phyloP scores from a whole-genome alignment of 2,329 filamentous ascomycete genomes.

The Phaeosphaeriaceae sp. region DNA sequence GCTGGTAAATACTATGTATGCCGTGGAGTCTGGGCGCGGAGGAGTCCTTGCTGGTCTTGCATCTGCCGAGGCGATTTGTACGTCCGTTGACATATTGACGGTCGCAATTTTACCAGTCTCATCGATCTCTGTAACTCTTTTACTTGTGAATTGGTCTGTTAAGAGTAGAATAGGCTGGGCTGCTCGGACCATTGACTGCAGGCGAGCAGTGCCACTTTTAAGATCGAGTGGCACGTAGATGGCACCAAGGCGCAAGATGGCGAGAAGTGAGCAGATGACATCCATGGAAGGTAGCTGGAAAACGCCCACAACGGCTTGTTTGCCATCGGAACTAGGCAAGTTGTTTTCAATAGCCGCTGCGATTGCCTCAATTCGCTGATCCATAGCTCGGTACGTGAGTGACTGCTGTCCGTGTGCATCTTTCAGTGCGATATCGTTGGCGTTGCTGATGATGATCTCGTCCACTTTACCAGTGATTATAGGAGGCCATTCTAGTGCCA shows the following conservation, averaged over 20 bases:
- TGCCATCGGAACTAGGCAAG: background rate
- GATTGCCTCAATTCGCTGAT: conserved; percentile 44
- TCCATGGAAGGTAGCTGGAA: conserved; percentile 50
- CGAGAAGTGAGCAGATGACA: conserved; percentile 27
- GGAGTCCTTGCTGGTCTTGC: background rate
- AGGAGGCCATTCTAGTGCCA: conserved; percentile 37
- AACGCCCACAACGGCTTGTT: conserved; percentile 45
- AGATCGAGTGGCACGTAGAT: conserved; percentile 27
- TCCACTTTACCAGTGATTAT: conserved; percentile 49
- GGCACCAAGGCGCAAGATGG: conserved; percentile 16
- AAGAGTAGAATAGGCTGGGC: conserved; percentile 11
- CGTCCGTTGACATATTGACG: conserved; percentile 6
- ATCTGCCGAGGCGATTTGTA: background rate
- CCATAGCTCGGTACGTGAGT: conserved; percentile 49
- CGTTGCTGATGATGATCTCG: conserved; percentile 33
- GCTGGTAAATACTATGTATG: conserved; percentile 66
- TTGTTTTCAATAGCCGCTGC: conserved; percentile 21
- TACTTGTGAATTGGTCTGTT: background rate
- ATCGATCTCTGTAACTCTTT: background rate
- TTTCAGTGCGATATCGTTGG: conserved; percentile 33
- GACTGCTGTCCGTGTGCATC: conserved; percentile 26
- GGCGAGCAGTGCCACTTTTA: conserved; percentile 2
- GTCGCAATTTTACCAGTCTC: background rate
- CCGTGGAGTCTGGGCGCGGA: conserved; percentile 38
- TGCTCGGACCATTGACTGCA: conserved; percentile 6